Evolutionary conservation across 495 filamentous ascomycete genomes (phyloP).

Genomic region (Extremus antarcticus): DNA sequence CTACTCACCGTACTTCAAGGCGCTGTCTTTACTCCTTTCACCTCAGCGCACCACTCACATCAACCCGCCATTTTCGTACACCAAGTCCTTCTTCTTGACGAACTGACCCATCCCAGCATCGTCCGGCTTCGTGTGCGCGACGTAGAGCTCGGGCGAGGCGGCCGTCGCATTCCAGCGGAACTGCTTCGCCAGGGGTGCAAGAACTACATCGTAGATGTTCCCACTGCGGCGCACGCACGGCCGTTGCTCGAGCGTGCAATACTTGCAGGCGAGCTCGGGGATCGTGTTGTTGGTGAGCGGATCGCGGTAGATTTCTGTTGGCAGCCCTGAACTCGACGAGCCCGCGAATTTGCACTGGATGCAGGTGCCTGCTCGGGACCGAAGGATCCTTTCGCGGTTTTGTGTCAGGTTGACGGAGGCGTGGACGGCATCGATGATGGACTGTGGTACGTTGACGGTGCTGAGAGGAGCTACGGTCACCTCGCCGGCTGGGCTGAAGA

Average conservation of each 20-base stretch:
- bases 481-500: neutral
- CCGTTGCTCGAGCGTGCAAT: neutral
- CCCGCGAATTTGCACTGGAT: neutral
- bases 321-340: no score
- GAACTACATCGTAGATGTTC: neutral
- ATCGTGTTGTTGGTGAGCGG: neutral
- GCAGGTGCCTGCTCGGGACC: neutral
- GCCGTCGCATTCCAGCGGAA: no score
- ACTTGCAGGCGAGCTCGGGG: neutral
- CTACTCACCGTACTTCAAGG: no score
- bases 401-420: neutral
- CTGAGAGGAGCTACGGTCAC: neutral
- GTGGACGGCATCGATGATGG: neutral
- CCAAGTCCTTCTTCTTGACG: no score
- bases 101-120: no score
- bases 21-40: no score
- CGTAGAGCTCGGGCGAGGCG: no score
- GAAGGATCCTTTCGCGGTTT: neutral
- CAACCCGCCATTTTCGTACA: no score
- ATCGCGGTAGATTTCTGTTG: neutral
- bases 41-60: no score
- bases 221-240: neutral
- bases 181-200: neutral
- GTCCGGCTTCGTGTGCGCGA: no score
- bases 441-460: neutral